Percentiles rank a stretch among this genome's conserved stretches.
Conservation (phyloP, 2,329 filamentous ascomycete species). For the Nannizziopsis barbatae region DNA sequence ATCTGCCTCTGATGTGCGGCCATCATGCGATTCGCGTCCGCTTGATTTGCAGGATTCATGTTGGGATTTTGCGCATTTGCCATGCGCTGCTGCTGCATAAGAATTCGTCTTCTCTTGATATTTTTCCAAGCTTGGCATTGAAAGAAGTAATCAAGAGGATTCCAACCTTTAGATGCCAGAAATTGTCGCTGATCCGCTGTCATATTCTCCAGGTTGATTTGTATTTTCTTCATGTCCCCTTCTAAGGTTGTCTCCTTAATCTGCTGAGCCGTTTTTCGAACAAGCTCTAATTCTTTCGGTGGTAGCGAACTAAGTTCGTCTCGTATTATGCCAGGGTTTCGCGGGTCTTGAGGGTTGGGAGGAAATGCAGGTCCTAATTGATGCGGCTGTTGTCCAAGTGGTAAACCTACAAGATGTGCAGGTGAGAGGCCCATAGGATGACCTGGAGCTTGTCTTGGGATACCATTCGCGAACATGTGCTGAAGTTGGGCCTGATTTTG, state of each 20-base stretch:
- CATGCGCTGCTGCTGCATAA: constrained; percentile 20
- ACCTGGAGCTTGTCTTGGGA: constrained; percentile 3
- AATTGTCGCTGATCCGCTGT: constrained; percentile 39
- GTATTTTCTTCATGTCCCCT: constrained; percentile 40
- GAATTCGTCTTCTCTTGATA: constrained; percentile 28
- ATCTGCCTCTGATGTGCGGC: constrained; percentile 33
- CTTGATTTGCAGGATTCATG: constrained; percentile 22
- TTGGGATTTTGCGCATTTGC: constrained; percentile 21
- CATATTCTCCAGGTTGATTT: constrained; percentile 36
- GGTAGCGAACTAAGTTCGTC: constrained; percentile 31
- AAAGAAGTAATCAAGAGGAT: constrained; percentile 43
- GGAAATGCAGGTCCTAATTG: constrained; percentile 19
- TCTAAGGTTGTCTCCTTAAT: constrained; percentile 36
- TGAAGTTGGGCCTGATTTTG: constrained; percentile 29
- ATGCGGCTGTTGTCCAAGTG: constrained; percentile 17
- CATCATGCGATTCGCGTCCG: constrained; percentile 27
- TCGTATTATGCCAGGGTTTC: constrained; percentile 19
- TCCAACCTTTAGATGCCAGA: constrained; percentile 35
- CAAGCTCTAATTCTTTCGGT: constrained; percentile 33
- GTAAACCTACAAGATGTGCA: constrained; percentile 15
- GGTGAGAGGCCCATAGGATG: constrained; percentile 20
- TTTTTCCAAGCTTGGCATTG: constrained; percentile 38
- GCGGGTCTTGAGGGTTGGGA: constrained; percentile 23
- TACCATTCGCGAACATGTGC: constrained; percentile 24
- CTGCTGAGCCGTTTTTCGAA: constrained; percentile 38